A percentile compares a stretch with the other conserved stretches of the same genome.
phyloP scores from a whole-genome alignment of 805 yeast species.

The Lachancea dasiensis region DNA sequence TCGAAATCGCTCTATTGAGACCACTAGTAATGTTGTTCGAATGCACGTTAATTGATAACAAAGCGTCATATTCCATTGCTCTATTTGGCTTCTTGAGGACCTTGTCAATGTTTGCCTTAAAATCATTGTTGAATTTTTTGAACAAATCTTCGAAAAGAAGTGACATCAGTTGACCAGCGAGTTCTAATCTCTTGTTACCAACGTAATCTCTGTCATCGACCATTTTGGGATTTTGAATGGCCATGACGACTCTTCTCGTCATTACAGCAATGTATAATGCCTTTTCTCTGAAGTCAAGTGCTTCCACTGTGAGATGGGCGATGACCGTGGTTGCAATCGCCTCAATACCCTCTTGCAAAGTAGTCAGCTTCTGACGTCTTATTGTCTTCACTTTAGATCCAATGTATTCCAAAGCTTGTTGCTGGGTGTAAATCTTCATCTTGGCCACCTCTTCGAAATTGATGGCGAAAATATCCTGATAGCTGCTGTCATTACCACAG shows the following conservation, averaged over 20 bases:
- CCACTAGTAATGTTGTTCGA: conserved; percentile 93
- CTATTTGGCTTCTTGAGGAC: conserved; percentile 89
- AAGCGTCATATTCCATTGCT: conserved; percentile 92
- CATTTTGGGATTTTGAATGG: conserved; percentile 88
- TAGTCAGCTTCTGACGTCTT: conserved; percentile 79
- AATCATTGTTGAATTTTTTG: conserved; percentile 91
- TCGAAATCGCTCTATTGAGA: conserved; percentile 90
- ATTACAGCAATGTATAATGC: conserved; percentile 91
- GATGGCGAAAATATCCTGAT: conserved; percentile 87
- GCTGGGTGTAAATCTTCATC: conserved; percentile 81
- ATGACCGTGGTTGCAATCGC: conserved; percentile 93
- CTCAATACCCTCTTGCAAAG: conserved; percentile 91
- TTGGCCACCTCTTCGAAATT: conserved; percentile 92
- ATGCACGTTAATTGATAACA: conserved; percentile 82
- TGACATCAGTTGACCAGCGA: conserved; percentile 97
- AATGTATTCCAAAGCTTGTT: conserved; percentile 85
- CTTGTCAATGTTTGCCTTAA: conserved; percentile 91
- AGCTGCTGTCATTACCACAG: conserved; percentile 81
- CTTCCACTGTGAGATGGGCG: conserved; percentile 85
- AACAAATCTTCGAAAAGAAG: conserved; percentile 92
- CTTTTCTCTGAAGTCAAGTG: conserved; percentile 85
- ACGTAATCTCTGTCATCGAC: conserved; percentile 99
- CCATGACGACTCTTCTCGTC: conserved; percentile 95
- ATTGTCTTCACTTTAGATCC: conserved; percentile 91
- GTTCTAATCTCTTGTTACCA: conserved; percentile 93